These are phyloP conservation scores for Daldinia grandis DNA, from an alignment of 495 filamentous ascomycete species.

Conservation along the genomic window DNA sequence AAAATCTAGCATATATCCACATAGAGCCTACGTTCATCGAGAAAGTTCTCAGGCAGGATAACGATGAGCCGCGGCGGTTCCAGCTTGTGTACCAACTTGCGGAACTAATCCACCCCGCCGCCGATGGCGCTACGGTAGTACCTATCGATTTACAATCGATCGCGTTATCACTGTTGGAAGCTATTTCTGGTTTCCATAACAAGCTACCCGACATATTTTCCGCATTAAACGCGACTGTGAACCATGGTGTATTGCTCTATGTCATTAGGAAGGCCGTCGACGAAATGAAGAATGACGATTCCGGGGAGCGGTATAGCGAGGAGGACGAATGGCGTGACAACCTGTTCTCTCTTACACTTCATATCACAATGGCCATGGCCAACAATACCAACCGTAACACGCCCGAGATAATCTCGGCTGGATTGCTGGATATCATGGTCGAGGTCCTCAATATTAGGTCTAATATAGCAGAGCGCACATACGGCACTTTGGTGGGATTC, in stretches of 20 bases:
- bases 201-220: conserved; percentile 83
- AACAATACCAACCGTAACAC: conserved; percentile 65
- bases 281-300: conserved; percentile 71
- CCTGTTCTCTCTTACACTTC: conserved; percentile 80
- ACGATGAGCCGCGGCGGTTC: conserved; percentile 86
- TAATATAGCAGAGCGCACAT: conserved; percentile 78
- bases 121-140: conserved; percentile 69
- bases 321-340: conserved; percentile 89
- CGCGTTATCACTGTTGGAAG: conserved; percentile 81
- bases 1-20: conserved; percentile 90
- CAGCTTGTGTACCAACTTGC: conserved; percentile 92
- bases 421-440: conserved; percentile 85
- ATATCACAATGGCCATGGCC: conserved; percentile 73
- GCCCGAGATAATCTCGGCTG: conserved; percentile 78
- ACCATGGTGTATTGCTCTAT: conserved; percentile 95
- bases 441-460: conserved; percentile 89
- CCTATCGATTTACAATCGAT: conserved; percentile 83
- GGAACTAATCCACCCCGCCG: conserved; percentile 82
- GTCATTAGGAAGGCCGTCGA: conserved; percentile 88
- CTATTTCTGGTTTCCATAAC: conserved; percentile 76
- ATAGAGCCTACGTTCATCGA: conserved; percentile 79
- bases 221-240: conserved; percentile 90
- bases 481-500: conserved; percentile 82
- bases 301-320: conserved; percentile 63
- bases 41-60: conserved; percentile 85